Percentiles rank a stretch among this genome's conserved stretches.
phyloP scores from a whole-genome alignment of 2,329 filamentous ascomycete genomes.

The Apiospora malaysiana region DNA sequence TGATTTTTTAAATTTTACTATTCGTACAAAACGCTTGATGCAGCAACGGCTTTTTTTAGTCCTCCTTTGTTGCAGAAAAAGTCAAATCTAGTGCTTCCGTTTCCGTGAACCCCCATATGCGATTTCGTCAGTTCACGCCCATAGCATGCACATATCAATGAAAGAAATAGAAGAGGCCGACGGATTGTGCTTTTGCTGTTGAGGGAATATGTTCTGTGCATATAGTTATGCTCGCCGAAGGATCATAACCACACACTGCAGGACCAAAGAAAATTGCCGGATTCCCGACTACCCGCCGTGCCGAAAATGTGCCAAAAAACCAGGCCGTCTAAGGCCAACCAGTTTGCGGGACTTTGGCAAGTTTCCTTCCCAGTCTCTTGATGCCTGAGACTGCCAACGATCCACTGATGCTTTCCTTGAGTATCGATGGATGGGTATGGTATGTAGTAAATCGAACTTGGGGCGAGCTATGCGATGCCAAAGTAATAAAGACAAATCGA shows the following conservation, averaged over 20 bases:
- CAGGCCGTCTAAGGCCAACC: background rate
- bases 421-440: conserved; percentile 9
- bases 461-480: conserved; percentile 18
- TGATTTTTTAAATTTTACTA: conserved; percentile 17
- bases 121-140: conserved; percentile 19
- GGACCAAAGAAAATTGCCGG: background rate
- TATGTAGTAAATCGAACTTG: conserved; percentile 18
- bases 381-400: background rate
- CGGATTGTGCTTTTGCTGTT: conserved; percentile 3
- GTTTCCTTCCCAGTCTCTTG: background rate
- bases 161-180: conserved; percentile 11
- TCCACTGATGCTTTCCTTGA: background rate
- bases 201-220: background rate
- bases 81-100: conserved; percentile 27
- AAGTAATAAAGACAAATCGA: conserved; percentile 17
- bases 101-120: conserved; percentile 23
- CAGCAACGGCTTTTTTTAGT: conserved; percentile 29
- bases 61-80: conserved; percentile 24
- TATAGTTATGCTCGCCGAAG: background rate
- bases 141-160: conserved; percentile 19
- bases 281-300: background rate
- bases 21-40: conserved; percentile 16
- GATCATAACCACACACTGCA: background rate
- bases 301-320: background rate
- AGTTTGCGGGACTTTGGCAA: background rate